Percentiles rank a stretch among this genome's conserved stretches.
Evolutionary conservation across 148 eudicot genomes (phyloP).

Genomic region (Rhododendron griersonianum): DNA sequence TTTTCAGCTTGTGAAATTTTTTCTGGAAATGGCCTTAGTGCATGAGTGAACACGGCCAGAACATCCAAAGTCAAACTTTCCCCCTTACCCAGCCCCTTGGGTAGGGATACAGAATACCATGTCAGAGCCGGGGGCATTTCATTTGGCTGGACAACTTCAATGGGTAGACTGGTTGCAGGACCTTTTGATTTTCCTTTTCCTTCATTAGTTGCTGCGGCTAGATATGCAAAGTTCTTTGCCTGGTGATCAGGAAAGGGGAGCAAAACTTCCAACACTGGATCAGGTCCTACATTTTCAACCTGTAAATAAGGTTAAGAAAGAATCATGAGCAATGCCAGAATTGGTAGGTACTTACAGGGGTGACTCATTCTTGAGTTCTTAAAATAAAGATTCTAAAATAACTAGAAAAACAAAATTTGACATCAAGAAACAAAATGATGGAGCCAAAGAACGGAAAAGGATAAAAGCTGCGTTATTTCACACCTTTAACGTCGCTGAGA

Average conservation of each 20-base stretch:
- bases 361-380: no score
- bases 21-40: slow-evolving; percentile 76
- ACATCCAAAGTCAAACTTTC: slow-evolving; percentile 58
- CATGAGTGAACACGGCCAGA: slow-evolving; percentile 68
- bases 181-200: slow-evolving; percentile 63
- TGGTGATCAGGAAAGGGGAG: slow-evolving; percentile 70
- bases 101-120: slow-evolving; percentile 61
- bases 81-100: slow-evolving; percentile 59
- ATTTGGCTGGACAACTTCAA: slow-evolving; percentile 41
- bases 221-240: slow-evolving; percentile 54
- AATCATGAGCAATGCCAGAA: neutral
- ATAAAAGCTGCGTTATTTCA: slow-evolving; percentile 9
- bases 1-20: slow-evolving; percentile 81
- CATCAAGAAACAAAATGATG: neutral
- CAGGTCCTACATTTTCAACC: slow-evolving; percentile 75
- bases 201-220: slow-evolving; percentile 45
- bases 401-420: neutral
- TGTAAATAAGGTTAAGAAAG: slow-evolving; percentile 19
- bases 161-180: slow-evolving; percentile 41
- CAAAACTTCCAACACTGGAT: slow-evolving; percentile 55
- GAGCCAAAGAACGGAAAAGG: neutral
- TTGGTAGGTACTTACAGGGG: neutral
- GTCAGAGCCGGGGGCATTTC: slow-evolving; percentile 54
- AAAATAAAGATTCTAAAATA: neutral
- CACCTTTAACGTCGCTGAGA: slow-evolving; percentile 62